These are phyloP conservation scores for Talaromyces sp. DNA, from an alignment of 2,329 filamentous ascomycete species.

Conservation along the genomic window DNA sequence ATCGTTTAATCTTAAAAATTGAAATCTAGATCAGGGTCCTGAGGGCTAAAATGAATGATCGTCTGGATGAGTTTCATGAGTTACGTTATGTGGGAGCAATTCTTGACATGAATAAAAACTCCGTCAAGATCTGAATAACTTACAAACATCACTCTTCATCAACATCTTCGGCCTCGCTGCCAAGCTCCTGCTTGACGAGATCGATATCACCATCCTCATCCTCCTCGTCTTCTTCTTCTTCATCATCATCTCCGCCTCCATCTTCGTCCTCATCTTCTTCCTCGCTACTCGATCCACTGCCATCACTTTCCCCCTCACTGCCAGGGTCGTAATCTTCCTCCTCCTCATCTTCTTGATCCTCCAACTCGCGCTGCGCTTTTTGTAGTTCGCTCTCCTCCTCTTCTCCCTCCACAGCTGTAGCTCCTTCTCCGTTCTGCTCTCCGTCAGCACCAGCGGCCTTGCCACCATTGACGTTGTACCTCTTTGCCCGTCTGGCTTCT, in stretches of 20 bases:
- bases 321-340: conserved; percentile 54
- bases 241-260: conserved; percentile 36
- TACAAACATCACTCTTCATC: neutral
- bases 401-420: conserved; percentile 42
- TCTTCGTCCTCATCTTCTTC: conserved; percentile 38
- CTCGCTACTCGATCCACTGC: conserved; percentile 46
- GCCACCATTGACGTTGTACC: conserved; percentile 51
- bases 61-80: neutral
- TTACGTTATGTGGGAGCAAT: neutral
- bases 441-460: conserved; percentile 34
- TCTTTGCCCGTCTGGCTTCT: conserved; percentile 59
- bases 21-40: neutral
- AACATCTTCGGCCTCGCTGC: conserved; percentile 46
- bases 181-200: conserved; percentile 44
- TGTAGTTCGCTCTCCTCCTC: conserved; percentile 55
- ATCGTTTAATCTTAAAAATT: neutral
- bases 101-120: neutral
- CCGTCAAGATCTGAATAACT: neutral
- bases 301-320: conserved; percentile 50
- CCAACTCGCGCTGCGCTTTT: conserved; percentile 57
- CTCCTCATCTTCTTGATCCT: conserved; percentile 49
- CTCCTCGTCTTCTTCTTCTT: conserved; percentile 45
- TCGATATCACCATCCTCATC: conserved; percentile 40
- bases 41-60: neutral
- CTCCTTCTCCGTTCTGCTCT: conserved; percentile 17